Percentiles rank a stretch among this genome's conserved stretches.
These are phyloP conservation scores for Blastocystis sp. DNA, from an alignment of 352 stramenopile species.

Conservation along the genomic window DNA sequence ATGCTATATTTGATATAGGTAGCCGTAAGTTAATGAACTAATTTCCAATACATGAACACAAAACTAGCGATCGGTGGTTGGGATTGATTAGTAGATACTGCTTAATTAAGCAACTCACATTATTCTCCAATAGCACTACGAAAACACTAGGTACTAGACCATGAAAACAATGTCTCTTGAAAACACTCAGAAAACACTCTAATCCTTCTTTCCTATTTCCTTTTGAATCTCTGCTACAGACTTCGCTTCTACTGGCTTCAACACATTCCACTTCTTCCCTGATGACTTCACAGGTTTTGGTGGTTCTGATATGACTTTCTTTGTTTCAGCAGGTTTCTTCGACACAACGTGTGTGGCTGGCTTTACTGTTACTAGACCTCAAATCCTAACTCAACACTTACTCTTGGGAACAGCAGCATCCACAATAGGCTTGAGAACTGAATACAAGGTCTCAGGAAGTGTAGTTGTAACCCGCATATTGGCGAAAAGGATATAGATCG, in stretches of 20 bases:
- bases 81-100: too few species aligned
- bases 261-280: not conserved
- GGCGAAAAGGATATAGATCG: slow-evolving; percentile 25
- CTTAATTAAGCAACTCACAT: too few species aligned
- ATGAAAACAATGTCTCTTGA: too few species aligned
- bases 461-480: slow-evolving; percentile 5
- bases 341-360: not conserved
- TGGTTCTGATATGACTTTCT: not conserved
- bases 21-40: too few species aligned
- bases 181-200: too few species aligned
- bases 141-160: too few species aligned
- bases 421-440: not conserved
- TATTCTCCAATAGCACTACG: too few species aligned
- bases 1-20: too few species aligned
- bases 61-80: too few species aligned
- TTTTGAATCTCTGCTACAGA: not conserved
- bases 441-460: not conserved
- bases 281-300: not conserved
- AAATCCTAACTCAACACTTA: not conserved
- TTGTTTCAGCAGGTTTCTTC: not conserved
- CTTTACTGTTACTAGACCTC: not conserved
- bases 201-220: not conserved
- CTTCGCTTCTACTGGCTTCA: not conserved
- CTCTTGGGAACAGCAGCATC: slow-evolving; percentile 30
- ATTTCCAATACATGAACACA: too few species aligned